Evolutionary conservation across 1,139 yeast species (phyloP), one percentile per base, ranked within the genome.

Genomic region (Yamadazyma atlantica): DNA sequence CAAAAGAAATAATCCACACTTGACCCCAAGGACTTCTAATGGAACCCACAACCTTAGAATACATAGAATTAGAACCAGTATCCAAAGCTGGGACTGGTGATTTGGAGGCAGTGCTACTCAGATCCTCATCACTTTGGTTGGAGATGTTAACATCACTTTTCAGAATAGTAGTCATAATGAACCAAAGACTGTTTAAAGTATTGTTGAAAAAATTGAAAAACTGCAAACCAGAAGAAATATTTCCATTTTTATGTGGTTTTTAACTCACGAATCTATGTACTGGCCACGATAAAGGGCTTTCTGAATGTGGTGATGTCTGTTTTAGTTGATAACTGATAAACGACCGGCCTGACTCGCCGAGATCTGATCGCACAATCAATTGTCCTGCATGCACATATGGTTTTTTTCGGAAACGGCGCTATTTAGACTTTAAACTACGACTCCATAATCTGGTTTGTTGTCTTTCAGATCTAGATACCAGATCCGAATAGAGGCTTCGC

Each of bases 1-100:
- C 76, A 45, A 74, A 71, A 11, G 77, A 60, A 48, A 70, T 58
- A 62, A 73, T 56, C 19, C 71, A 58, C 19, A 72, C 57, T 48
- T 73, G 78, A 17, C 28, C 35, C 31, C 31, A 29, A 8, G 31
- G 31, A 29, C 51, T 5, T 25, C 32, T 26, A 13, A 29, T 29
- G 9, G 22, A 13, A 4, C 31, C 22, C n/a, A 29, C 15, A n/a
- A 29, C 6, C 14, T 29, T 29, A 4, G 31, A 16, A 12, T 16
- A 7, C 6, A 23, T 7, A n/a, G 26, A 29, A 13, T 8, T 15
- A 27, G 29, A 27, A 4, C n/a, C 13, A 10, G 29, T 6, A 6
- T 12, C n/a, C n/a, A 9, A 27, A 17, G 10, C 10, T 24, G 29
- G 16, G 8, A 19, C 8, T 19, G 9, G 17, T 5, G n/a, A 12